Conservation (phyloP, 2,329 filamentous ascomycete species). For the Tolypocladium amazonense region DNA sequence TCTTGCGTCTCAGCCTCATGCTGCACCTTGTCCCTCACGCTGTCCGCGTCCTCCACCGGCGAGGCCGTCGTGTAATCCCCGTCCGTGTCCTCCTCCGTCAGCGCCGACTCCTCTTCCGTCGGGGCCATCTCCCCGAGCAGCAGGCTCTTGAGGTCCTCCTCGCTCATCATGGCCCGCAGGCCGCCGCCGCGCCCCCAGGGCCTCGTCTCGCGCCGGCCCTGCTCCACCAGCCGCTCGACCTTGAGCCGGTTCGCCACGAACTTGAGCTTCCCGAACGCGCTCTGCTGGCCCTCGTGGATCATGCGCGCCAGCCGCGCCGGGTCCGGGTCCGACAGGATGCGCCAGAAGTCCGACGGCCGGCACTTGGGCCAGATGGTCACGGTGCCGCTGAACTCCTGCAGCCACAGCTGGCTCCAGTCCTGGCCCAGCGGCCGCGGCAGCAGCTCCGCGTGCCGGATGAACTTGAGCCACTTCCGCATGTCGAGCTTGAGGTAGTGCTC, state of each 20-base stretch:
- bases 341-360: slow-evolving; percentile 65
- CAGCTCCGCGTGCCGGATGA: slow-evolving; percentile 83
- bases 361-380: slow-evolving; percentile 94
- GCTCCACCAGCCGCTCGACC: slow-evolving; percentile 61
- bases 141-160: slow-evolving; percentile 46
- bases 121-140: slow-evolving; percentile 25
- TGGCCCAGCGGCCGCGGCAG: slow-evolving; percentile 83
- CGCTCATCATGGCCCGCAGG: slow-evolving; percentile 49
- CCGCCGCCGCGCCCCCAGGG: slow-evolving; percentile 36
- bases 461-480: slow-evolving; percentile 94
- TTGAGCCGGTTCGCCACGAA: slow-evolving; percentile 84
- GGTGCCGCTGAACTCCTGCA: slow-evolving; percentile 89
- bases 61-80: slow-evolving; percentile 10
- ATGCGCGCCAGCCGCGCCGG: slow-evolving; percentile 68
- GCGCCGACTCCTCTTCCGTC: slow-evolving; percentile 27
- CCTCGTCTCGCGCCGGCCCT: slow-evolving; percentile 43
- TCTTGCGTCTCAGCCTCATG: background rate
- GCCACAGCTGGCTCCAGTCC: slow-evolving; percentile 94
- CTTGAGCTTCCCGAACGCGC: slow-evolving; percentile 81
- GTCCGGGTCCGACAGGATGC: slow-evolving; percentile 78
- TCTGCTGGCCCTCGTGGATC: slow-evolving; percentile 84
- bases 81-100: slow-evolving; percentile 6
- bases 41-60: background rate
- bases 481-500: slow-evolving; percentile 97
- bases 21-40: background rate